Conservation (phyloP, 352 stramenopile species). For the Blastocystis sp. region DNA sequence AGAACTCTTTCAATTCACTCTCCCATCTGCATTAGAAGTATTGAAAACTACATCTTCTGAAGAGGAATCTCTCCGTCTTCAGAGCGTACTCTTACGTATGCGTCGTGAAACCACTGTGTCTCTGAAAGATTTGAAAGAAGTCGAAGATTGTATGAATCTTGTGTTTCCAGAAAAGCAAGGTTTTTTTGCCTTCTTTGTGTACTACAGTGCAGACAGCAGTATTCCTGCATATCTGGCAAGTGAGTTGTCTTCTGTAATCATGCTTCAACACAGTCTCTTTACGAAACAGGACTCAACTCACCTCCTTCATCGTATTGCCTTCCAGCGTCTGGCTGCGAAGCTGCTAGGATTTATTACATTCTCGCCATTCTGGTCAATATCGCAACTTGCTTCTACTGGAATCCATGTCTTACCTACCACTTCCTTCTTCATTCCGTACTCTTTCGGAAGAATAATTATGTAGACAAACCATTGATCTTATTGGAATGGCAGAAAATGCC, state of each 20-base stretch:
- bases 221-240: not conserved
- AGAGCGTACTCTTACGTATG: constrained; percentile 19
- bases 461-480: not conserved
- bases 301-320: not conserved
- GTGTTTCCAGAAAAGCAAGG: constrained; percentile 56
- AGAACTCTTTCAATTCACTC: constrained; percentile 17
- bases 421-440: not conserved
- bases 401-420: not conserved
- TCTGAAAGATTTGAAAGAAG: not conserved
- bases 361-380: not conserved
- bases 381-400: not conserved
- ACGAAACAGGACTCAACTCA: not conserved
- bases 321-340: constrained; percentile 22
- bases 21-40: not conserved
- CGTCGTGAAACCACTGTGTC: not conserved
- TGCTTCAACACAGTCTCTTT: not conserved
- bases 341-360: constrained; percentile 28
- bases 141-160: not conserved
- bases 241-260: not conserved
- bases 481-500: not conserved
- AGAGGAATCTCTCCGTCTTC: not conserved
- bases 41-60: not conserved
- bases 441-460: not conserved
- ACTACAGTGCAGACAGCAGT: not conserved
- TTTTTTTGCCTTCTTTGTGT: constrained; percentile 53